Evolutionary conservation across 2,329 filamentous ascomycete genomes (phyloP).

Genomic region (Canariomyces notabilis): DNA sequence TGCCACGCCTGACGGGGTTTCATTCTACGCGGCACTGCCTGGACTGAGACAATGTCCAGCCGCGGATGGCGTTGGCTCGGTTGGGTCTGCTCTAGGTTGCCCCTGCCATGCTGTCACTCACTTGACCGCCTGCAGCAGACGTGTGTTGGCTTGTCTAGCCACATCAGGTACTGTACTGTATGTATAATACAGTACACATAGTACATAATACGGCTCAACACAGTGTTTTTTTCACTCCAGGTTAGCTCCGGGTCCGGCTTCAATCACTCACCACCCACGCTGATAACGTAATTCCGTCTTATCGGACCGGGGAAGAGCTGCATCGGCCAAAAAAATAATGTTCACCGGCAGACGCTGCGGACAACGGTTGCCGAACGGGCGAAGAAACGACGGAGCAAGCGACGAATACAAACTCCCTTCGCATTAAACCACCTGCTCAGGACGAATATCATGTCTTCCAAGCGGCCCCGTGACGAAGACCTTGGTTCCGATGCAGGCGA

Average conservation of each 20-base stretch:
- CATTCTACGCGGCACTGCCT: not conserved
- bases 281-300: not conserved
- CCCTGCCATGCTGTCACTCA: not conserved
- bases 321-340: conserved; percentile 5
- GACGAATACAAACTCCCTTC: not conserved
- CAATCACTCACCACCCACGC: not conserved
- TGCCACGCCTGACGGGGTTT: not conserved
- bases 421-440: not conserved
- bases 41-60: not conserved
- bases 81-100: not conserved
- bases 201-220: no score
- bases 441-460: conserved; percentile 52
- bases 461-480: conserved; percentile 46
- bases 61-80: not conserved
- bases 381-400: no score
- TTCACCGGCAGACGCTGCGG: no score
- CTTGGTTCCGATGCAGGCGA: conserved; percentile 12
- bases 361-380: no score
- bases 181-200: no score
- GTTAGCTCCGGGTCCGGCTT: no score
- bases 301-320: no score
- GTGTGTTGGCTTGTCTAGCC: not conserved
- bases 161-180: no score
- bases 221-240: no score
- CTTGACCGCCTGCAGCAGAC: not conserved